Evolutionary conservation across 257 asterid species (phyloP).

Genomic region (Salvia splendens): DNA sequence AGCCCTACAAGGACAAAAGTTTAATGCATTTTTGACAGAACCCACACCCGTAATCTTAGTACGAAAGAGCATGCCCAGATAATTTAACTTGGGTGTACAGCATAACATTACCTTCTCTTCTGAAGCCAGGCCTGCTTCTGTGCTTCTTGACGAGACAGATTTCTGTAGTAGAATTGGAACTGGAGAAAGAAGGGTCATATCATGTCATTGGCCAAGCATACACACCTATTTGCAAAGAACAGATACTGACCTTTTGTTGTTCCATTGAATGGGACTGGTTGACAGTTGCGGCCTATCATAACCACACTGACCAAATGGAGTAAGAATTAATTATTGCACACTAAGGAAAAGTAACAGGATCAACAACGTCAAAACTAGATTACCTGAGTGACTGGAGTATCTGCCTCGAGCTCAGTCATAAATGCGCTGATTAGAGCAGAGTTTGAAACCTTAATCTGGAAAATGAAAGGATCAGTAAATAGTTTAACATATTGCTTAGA

Average conservation of each 20-base stretch:
- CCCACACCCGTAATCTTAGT: neutral
- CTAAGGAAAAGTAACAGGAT: neutral
- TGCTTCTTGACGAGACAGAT: constrained; percentile 93
- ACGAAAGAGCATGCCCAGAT: neutral
- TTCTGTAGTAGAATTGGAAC: constrained; percentile 93
- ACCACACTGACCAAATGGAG: constrained; percentile 58
- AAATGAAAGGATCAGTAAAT: constrained; percentile 1
- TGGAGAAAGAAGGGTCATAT: constrained; percentile 37
- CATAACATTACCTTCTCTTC: constrained; percentile 70
- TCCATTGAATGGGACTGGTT: constrained; percentile 79
- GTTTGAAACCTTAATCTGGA: constrained; percentile 95
- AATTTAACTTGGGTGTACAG: neutral
- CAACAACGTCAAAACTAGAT: neutral
- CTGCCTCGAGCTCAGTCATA: constrained; percentile 91
- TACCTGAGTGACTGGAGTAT: constrained; percentile 87
- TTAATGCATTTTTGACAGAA: neutral
- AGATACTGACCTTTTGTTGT: constrained; percentile 75
- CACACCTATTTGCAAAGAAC: constrained; percentile 19
- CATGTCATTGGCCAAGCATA: constrained; percentile 20
- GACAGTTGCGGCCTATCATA: constrained; percentile 88
- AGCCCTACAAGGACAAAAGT: constrained; percentile 48
- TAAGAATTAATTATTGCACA: neutral
- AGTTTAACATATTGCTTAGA: constrained; percentile 16
- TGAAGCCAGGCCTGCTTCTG: constrained; percentile 98
- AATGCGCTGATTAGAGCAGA: constrained; percentile 96